These are phyloP conservation scores for Euphrasia confusa DNA, from an alignment of 257 asterid genomes.

Conservation along the genomic window DNA sequence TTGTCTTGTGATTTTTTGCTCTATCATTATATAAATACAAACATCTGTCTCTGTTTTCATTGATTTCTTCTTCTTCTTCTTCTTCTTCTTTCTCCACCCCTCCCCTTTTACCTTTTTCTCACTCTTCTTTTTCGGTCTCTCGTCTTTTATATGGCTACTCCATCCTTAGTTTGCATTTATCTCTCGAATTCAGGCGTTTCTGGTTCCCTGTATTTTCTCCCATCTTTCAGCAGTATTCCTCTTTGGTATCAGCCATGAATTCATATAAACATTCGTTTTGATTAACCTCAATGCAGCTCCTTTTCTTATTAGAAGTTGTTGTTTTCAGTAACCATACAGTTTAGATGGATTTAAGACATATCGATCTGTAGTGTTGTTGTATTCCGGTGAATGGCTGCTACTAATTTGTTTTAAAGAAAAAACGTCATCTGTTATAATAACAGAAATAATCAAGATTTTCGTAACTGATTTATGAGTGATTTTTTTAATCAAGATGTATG, in stretches of 20 bases:
- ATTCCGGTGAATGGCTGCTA: conserved; percentile 18
- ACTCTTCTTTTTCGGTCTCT: conserved; percentile 11
- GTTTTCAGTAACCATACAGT: conserved; percentile 18
- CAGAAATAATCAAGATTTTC: too few relatives aligned
- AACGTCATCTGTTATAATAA: conserved; percentile 13
- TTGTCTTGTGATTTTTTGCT: conserved; percentile 22
- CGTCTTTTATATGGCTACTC: conserved; percentile 25
- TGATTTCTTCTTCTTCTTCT: conserved; percentile 28
- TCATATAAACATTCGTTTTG: conserved; percentile 1
- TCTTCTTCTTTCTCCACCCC: conserved; percentile 13
- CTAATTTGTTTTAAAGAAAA: not conserved
- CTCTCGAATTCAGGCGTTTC: conserved; percentile 23
- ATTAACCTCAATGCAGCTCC: conserved; percentile 2
- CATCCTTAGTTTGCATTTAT: conserved; percentile 17
- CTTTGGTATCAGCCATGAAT: conserved; percentile 13
- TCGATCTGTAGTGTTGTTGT: conserved; percentile 11
- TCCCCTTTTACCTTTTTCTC: conserved; percentile 13
- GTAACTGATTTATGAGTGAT: not conserved
- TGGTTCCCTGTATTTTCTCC: conserved; percentile 15
- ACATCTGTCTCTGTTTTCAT: conserved; percentile 28
- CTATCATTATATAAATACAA: conserved; percentile 19
- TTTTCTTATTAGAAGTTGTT: not conserved
- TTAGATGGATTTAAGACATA: not conserved
- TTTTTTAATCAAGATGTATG: conserved; percentile 5
- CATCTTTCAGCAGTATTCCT: conserved; percentile 16